phyloP scores from a whole-genome alignment of 257 asterid genomes.

The Przewalskia tangutica region DNA sequence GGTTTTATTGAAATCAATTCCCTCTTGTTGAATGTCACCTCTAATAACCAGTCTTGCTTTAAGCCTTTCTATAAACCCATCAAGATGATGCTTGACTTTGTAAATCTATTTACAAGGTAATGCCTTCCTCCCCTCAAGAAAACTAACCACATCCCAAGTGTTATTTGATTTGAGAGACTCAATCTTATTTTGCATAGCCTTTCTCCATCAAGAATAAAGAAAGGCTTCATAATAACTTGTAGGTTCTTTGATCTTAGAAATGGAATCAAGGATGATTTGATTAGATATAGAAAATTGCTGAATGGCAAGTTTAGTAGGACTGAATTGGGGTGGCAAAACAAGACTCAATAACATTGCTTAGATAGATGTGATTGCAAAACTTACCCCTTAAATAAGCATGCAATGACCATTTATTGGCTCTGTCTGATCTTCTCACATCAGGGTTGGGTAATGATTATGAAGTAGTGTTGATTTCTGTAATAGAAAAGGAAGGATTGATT shows the following conservation, averaged over 20 bases:
- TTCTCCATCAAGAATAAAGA: not conserved
- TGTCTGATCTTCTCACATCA: not conserved
- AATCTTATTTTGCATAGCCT: not conserved
- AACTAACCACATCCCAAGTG: not conserved
- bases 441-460: too few relatives aligned
- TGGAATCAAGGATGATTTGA: not conserved
- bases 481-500: not conserved
- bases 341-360: too few relatives aligned
- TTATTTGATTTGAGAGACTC: not conserved
- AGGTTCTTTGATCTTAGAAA: not conserved
- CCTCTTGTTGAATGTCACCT: not conserved
- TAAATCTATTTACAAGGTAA: not conserved
- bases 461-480: not conserved
- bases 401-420: not conserved
- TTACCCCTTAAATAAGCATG: not conserved
- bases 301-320: not conserved
- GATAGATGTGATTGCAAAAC: not conserved
- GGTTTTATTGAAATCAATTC: not conserved
- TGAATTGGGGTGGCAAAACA: not conserved
- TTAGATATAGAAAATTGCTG: not conserved
- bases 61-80: not conserved
- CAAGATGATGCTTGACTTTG: not conserved
- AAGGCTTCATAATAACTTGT: not conserved
- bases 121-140: not conserved
- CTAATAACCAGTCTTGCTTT: not conserved